Conservation (phyloP, 2,329 filamentous ascomycete genomes). For the Bertia moriformis region DNA sequence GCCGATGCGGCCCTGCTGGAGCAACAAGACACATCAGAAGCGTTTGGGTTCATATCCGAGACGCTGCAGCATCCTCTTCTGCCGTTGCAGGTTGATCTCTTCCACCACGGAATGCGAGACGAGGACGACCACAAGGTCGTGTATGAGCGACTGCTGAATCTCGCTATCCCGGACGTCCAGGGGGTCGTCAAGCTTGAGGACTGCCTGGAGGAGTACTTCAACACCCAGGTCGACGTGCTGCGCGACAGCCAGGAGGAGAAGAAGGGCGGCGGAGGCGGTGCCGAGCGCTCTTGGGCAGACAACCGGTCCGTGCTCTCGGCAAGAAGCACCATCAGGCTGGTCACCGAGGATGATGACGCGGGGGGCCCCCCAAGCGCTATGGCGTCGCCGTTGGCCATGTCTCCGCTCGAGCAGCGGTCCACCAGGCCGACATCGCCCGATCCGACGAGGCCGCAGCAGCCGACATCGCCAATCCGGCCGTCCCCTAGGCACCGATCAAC, state of each 20-base stretch:
- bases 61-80: slow-evolving; percentile 75
- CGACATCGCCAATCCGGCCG: slow-evolving; percentile 13
- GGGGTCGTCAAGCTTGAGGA: slow-evolving; percentile 73
- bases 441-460: slow-evolving; percentile 2
- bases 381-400: not conserved
- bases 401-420: not conserved
- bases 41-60: slow-evolving; percentile 87
- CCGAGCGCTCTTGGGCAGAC: slow-evolving; percentile 11
- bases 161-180: slow-evolving; percentile 70
- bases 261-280: slow-evolving; percentile 21
- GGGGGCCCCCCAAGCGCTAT: too few relatives aligned
- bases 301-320: slow-evolving; percentile 13
- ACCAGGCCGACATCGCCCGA: not conserved
- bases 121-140: slow-evolving; percentile 88
- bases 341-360: slow-evolving; percentile 9
- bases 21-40: slow-evolving; percentile 92
- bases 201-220: slow-evolving; percentile 88
- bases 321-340: slow-evolving; percentile 17
- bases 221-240: slow-evolving; percentile 78
- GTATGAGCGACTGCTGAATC: slow-evolving; percentile 77
- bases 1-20: slow-evolving; percentile 59
- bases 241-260: slow-evolving; percentile 51
- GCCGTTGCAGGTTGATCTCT: slow-evolving; percentile 84
- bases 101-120: slow-evolving; percentile 74
- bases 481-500: slow-evolving; percentile 31